phyloP scores from a whole-genome alignment of 1,139 yeast species.

The Blastobotrys proliferans region DNA sequence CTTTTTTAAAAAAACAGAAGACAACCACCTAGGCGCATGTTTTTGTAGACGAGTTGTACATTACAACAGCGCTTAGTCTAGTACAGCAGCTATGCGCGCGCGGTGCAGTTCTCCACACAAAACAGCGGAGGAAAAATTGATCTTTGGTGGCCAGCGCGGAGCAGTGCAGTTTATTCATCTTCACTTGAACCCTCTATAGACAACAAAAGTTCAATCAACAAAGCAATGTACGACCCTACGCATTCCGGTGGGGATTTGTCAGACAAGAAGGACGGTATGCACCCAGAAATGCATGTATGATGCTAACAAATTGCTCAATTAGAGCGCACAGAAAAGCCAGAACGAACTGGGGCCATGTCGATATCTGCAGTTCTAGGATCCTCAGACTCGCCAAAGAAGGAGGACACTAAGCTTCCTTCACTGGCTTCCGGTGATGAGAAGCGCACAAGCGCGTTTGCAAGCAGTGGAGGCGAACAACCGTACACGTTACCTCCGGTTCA shows the following conservation, averaged over 20 bases:
- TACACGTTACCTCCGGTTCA: conserved; percentile 24
- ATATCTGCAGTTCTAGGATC: conserved; percentile 14
- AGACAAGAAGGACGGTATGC: conserved; percentile 1
- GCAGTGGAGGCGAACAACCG: conserved; percentile 7
- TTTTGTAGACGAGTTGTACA: too few relatives aligned
- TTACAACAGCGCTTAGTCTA: too few relatives aligned
- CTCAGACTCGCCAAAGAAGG: background rate
- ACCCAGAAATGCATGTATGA: background rate
- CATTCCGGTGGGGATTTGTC: conserved; percentile 4
- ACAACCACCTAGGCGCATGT: too few relatives aligned
- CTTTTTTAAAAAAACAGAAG: too few relatives aligned
- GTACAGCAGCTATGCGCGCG: too few relatives aligned
- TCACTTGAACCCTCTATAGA: too few relatives aligned
- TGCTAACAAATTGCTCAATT: background rate
- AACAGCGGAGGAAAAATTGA: too few relatives aligned
- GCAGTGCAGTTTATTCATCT: too few relatives aligned
- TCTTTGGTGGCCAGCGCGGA: too few relatives aligned
- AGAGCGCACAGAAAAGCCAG: background rate
- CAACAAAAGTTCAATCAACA: too few relatives aligned
- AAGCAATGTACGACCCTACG: conserved; percentile 7
- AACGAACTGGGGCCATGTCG: conserved; percentile 13
- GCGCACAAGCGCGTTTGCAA: conserved; percentile 8
- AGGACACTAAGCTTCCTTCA: background rate
- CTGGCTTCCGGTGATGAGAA: conserved; percentile 1
- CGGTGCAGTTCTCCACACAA: too few relatives aligned